Evolutionary conservation across 805 yeast species (phyloP).

Genomic region (Starmerella kuoi): DNA sequence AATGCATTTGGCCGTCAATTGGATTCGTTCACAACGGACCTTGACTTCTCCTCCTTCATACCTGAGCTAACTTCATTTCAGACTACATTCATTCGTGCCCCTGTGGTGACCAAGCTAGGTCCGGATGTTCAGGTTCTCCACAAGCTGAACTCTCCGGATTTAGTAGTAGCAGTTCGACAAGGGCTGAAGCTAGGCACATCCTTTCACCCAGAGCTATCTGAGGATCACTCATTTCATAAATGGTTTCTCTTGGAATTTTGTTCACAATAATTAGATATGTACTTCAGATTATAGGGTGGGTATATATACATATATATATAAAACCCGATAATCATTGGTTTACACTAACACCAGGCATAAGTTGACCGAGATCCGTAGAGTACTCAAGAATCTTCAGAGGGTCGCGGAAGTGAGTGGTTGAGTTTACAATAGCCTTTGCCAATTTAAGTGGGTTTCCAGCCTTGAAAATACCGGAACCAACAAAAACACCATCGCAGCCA

Average conservation of each 20-base stretch:
- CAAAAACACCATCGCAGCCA: slow-evolving; percentile 71
- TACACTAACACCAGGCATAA: slow-evolving; percentile 62
- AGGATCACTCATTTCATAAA: slow-evolving; percentile 49
- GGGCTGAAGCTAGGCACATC: slow-evolving; percentile 59
- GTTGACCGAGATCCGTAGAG: slow-evolving; percentile 59
- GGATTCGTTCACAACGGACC: slow-evolving; percentile 44
- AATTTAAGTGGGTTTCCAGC: slow-evolving; percentile 58
- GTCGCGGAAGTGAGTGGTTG: slow-evolving; percentile 59
- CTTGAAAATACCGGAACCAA: slow-evolving; percentile 69
- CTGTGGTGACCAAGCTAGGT: slow-evolving; percentile 38
- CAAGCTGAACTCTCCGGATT: slow-evolving; percentile 21
- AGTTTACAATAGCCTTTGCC: slow-evolving; percentile 69
- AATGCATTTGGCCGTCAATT: slow-evolving; percentile 73
- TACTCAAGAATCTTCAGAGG: slow-evolving; percentile 48
- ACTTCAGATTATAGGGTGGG: no score
- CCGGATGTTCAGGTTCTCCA: slow-evolving; percentile 24
- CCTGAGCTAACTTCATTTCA: slow-evolving; percentile 29
- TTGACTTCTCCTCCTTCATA: slow-evolving; percentile 34
- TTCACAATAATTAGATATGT: no score
- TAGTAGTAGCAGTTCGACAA: slow-evolving; percentile 63
- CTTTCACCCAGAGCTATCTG: slow-evolving; percentile 65
- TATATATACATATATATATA: not conserved
- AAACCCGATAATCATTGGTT: slow-evolving; percentile 24
- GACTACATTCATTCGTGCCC: slow-evolving; percentile 61
- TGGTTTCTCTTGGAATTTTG: slow-evolving; percentile 35